Evolutionary conservation across 139 green algal genomes (phyloP), one percentile per base, ranked within the genome.

Genomic region (Asterochloris sp.): DNA sequence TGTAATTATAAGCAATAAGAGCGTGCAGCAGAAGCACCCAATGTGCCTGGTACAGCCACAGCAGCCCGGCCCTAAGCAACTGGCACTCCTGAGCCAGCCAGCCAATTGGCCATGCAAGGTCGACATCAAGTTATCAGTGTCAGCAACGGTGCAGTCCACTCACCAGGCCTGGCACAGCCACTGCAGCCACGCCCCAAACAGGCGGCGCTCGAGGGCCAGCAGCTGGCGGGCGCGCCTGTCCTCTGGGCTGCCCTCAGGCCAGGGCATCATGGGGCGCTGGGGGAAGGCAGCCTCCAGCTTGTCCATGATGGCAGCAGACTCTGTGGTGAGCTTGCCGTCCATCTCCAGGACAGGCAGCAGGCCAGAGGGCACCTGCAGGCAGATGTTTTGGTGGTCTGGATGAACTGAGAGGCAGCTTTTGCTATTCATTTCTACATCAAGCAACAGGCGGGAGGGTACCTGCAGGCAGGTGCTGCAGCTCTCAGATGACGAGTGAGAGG

Each of bases 321-420:
- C 91, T 6, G 92, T 97, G 74, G 95, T 87, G 13, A 97, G 81
- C 26, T 89, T 83, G 1, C 94, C 96, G 38, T 98, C 92, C 11
- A 98, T 71, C 91, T 98, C 96, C 78, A 98, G 84, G 19, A 95
- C 95, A 13, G 95, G 95, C 77, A 99, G 88, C 80, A 97, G 86
- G 9, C 95, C 96, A 0, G 84, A 89, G 16, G 92, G 93, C 76
- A 94, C 90, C 89, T 91, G 87, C 73, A 29, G 61, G 38, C 16
- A 71, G 62, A 13, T 21, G 26, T 23, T 21, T 29, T 28, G 38
- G 63, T 66, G 74, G 29, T 17, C 27, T 78, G 38, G 15, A 13
- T 0, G 21, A 8, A 10, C 10, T 21, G 19, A 71, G 21, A 26
- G 66, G 21, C 66, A 71, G 17, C 19, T 26, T 24, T 14, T 24